Base-by-base conservation (phyloP, 2,329 filamentous ascomycete genomes). In the Polytolypa hystricis region DNA sequence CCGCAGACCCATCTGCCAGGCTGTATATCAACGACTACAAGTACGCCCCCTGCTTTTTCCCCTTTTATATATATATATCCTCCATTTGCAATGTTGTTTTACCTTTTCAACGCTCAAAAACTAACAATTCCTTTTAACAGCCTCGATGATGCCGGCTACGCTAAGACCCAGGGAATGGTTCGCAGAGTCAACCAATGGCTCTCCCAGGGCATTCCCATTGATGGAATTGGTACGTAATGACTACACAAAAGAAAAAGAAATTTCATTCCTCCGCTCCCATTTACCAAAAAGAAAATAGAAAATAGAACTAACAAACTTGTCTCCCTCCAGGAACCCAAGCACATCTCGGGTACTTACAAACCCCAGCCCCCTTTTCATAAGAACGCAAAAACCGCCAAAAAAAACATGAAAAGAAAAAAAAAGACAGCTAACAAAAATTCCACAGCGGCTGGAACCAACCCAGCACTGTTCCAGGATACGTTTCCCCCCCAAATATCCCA, bases 1-100 rank as follows among this genome's bases (percentile, higher is more conserved):
- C 66, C 6, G 79, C 77, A 10, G 81, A 84, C 54, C 77, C 80
- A 2, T 49, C 58, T 38, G 78, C 76, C 2, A 79, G 79, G 59
- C 66, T 85, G 26, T 86, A 82, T 64, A 81, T 84, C 61, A 86
- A 85, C 58, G 80, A 85, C 51, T 69, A 66, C 54, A 69, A 67
- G 55, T 61, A 40, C 49, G 53, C 30, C n/a, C n/a, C n/a, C n/a
- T n/a, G n/a, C n/a, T n/a, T n/a, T n/a, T n/a, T n/a, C n/a, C n/a
- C n/a, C 12, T 5, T 8, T 18, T 11, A 18, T 14, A 30, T 23
- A 33, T 10, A 4, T 25, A 9, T n/a, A n/a, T n/a, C n/a, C n/a
- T n/a, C n/a, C n/a, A n/a, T n/a, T n/a, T n/a, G n/a, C n/a, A n/a
- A n/a, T n/a, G n/a, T n/a, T n/a, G n/a, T n/a, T n/a, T n/a, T n/a